Base-by-base conservation (phyloP, 2,329 filamentous ascomycete genomes). In the Sclerotinia subarctica region DNA sequence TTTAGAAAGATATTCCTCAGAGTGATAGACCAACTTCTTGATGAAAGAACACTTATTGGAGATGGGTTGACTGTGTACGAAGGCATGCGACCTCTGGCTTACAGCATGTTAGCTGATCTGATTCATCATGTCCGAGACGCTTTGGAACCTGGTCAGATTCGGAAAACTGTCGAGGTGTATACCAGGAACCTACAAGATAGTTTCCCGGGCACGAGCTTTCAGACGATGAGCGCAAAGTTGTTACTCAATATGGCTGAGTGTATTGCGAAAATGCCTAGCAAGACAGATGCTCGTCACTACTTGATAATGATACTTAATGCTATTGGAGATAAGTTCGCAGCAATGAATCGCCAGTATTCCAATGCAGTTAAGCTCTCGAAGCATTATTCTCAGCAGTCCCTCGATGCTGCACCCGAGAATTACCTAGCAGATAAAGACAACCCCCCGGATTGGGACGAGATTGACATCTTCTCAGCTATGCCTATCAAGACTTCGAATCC, bases 221-320 rank as follows among this genome's bases (percentile, higher is more conserved):
- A 99, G 79, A 99, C 95, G 0, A 99, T 99, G 95, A 98, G 95
- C 74, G 96, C 95, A 0, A 99, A 98, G 79, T 83, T 99, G 3
- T 83, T 99, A 0, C 83, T 99, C 17, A 99, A 99, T 78, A 96
- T 99, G 93, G 95, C 94, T 0, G 96, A 99, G 76, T 96, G 93
- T 78, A 99, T 99, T 76, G 92, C 94, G 1, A 96, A 94, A 78
- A 86, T 99, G 74, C 90, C 91, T 26, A 92, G 97, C 77, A 99
- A 98, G 81, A 88, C 90, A 54, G 94, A 99, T 78, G 95, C 95
- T 32, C 89, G 96, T 7, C 94, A 98, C 78, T 97, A 97, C 78
- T 82, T 99, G 70, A 93, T 99, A 76, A 95, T 96, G 88, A 98
- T 99, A 56, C 82, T 99, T 68, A 96, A 98, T 79, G 95, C 96